Base-by-base conservation (phyloP, 2,329 filamentous ascomycete species). In the Daldinia sp. region DNA sequence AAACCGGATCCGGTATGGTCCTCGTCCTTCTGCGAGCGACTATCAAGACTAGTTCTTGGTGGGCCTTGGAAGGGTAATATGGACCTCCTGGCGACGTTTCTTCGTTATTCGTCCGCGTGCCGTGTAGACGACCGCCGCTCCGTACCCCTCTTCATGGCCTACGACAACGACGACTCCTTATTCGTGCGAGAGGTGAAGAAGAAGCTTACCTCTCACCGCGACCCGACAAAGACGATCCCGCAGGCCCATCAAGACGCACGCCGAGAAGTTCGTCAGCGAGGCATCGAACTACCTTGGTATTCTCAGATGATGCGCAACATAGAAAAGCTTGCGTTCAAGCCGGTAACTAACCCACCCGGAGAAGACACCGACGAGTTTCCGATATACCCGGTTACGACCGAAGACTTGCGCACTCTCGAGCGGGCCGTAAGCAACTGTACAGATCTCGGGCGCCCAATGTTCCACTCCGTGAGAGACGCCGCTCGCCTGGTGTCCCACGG, bases 371-470 rank as follows among this genome's bases (percentile, higher is more conserved):
- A 15, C 5, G 37, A 5, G 13, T 39, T 13, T 39, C 12, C 10
- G 10, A 39, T 5, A 1, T 39, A 39, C 5, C 15, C 37, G 7
- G 12, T 39, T 13, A 15, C 12, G 37, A 39, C 65, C 18, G 54
- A 60, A 9, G 65, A 67, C 39, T 28, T 63, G 13, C 48, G 12
- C 15, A 4, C 3, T 1, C 30, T 67, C 12, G 55, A 63, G 23
- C 42, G 23, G 1, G 60, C 60, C 2, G 46, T 63, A 2, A 44
- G 41, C 26, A 54, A 59, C 30, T 63, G 54, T 23, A 42, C 46
- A 28, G 30, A 57, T 23, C 30, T 60, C 23, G 65, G 60, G 6
- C 10, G 13, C 6, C 60, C 65, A 0, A 35, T 56, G 13, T 67
- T 67, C 18, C 3, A 3, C 13, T 58, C 59, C 2, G 39, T 63